Evolutionary conservation across 495 filamentous ascomycete genomes (phyloP).

Genomic region (Xylaria palmicola): DNA sequence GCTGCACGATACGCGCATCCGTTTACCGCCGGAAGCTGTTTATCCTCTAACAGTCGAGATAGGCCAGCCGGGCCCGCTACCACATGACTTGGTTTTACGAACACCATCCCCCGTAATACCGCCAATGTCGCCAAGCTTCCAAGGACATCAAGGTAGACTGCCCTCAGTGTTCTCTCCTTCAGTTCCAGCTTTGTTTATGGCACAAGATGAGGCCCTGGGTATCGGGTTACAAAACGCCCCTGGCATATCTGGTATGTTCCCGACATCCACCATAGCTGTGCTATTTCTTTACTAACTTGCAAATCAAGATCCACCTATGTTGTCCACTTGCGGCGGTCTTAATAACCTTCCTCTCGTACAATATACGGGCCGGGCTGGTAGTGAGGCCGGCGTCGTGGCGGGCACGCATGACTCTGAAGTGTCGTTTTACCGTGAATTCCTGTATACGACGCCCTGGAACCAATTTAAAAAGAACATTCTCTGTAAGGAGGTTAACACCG

Average conservation of each 20-base stretch:
- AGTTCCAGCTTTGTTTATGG: not conserved
- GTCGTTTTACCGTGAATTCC: not conserved
- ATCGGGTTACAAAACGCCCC: not conserved
- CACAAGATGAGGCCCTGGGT: not conserved
- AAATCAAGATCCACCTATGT: not conserved
- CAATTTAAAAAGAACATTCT: not conserved
- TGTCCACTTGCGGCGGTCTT: not conserved
- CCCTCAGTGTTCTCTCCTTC: not conserved
- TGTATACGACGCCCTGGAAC: not conserved
- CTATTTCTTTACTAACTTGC: not conserved
- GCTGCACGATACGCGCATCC: not conserved
- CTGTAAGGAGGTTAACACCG: not conserved
- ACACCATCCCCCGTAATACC: conserved; percentile 19
- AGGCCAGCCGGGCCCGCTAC: conserved; percentile 10
- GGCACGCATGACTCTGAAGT: not conserved
- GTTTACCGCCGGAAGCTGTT: not conserved
- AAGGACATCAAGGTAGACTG: not conserved
- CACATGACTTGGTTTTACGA: conserved; percentile 16
- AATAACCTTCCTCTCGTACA: not conserved
- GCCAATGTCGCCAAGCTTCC: not conserved
- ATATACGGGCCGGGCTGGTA: not conserved
- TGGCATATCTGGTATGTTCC: too few species aligned
- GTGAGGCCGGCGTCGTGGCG: not conserved
- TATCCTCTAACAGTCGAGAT: not conserved
- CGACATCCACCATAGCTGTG: not conserved